phyloP scores from a whole-genome alignment of 176 grass and related monocot genomes.

The Rhynchospora breviuscula region DNA sequence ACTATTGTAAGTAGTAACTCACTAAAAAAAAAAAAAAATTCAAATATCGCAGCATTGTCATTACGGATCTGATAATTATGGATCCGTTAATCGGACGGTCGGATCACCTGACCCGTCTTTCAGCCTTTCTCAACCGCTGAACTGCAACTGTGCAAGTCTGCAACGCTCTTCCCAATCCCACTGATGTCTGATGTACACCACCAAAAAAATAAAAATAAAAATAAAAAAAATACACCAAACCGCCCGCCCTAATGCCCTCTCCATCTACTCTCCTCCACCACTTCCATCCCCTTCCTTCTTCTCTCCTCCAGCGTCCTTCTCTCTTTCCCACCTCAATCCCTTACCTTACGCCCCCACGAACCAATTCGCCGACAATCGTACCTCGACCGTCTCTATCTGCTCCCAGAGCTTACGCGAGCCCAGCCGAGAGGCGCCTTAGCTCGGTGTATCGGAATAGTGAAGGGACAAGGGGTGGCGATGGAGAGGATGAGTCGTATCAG shows the following conservation, averaged over 20 bases:
- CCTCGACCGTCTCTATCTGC: not conserved
- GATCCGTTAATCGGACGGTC: too few relatives aligned
- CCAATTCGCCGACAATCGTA: not conserved
- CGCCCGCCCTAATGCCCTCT: not conserved
- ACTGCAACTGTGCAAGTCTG: too few relatives aligned
- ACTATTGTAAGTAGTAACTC: too few relatives aligned
- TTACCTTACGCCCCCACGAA: not conserved
- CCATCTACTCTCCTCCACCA: not conserved
- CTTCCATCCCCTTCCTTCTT: not conserved
- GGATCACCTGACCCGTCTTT: too few relatives aligned
- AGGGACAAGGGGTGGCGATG: constrained; percentile 8
- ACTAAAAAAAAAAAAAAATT: too few relatives aligned
- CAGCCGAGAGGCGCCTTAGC: not conserved
- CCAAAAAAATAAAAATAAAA: too few relatives aligned
- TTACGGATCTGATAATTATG: too few relatives aligned
- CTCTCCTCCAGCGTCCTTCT: not conserved
- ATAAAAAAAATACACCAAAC: not conserved
- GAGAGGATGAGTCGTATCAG: constrained; percentile 32
- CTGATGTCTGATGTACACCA: too few relatives aligned
- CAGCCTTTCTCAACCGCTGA: too few relatives aligned
- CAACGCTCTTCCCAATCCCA: too few relatives aligned
- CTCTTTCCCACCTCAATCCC: not conserved
- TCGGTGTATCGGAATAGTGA: not conserved
- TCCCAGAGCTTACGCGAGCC: constrained; percentile 16
- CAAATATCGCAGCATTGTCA: too few relatives aligned